Evolutionary conservation across 345 rosid genomes (phyloP), one percentile per base, ranked within the genome.

Genomic region (Punica granatum): DNA sequence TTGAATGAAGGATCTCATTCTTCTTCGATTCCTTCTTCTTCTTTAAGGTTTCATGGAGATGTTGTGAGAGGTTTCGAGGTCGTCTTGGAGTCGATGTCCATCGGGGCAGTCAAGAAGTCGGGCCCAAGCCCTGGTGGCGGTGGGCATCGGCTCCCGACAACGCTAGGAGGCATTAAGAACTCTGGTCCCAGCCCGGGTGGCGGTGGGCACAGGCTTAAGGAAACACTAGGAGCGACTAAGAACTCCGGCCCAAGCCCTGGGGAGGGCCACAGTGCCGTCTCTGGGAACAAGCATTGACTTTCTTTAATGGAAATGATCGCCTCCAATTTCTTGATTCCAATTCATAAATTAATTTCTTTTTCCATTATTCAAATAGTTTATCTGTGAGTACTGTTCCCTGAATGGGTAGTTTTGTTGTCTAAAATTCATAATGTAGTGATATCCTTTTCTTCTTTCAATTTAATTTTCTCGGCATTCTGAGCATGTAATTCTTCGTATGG

Each of bases 191-290:
- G 81, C 46, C 76, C 83, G 6, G 23, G 37, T 1, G 83, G 83
- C 0, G 51, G 76, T 3, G 81, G 82, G 9, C 80, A 79, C 48
- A 32, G 32, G 14, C 65, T 72, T 43, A 13, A 63, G 32, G 58
- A 51, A 30, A 26, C 18, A 33, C 0, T 67, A 0, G 67, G 28
- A 41, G 70, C 2, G 18, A 19, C n/a, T 16, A 68, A 71, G 51
- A 4, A 72, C 26, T 73, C 85, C 14, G 86, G 88, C 6, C 86
- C 86, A 7, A 80, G 81, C 70, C 78, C 85, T 6, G 85, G 87
- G 1, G 70, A 63, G 13, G 83, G 84, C 25, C 87, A 83, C 12
- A 8, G 64, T 34, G 60, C 19, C 23, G 31, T 58, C 13, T 28
- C 43, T 30, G 75, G 66, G 19, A 63, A 66, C 26, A 69, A 68